phyloP scores from a whole-genome alignment of 768 basidiomycete species.

The Auriscalpium vulgare region DNA sequence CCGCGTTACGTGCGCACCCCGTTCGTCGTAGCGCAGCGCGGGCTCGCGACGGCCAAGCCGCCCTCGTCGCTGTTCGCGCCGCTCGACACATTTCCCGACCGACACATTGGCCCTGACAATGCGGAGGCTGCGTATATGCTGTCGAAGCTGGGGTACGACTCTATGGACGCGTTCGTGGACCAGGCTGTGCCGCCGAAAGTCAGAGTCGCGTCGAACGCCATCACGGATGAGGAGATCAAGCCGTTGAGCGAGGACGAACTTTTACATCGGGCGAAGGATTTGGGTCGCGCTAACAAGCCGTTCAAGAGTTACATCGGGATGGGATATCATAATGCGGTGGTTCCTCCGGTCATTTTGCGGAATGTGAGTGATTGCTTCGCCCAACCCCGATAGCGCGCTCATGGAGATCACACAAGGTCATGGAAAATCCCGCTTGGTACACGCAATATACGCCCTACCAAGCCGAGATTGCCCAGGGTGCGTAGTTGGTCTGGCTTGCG shows the following conservation, averaged over 20 bases:
- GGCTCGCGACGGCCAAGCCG: constrained; percentile 54
- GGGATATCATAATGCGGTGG: constrained; percentile 94
- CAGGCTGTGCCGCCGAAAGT: constrained; percentile 80
- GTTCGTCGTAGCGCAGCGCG: constrained; percentile 22
- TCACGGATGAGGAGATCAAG: constrained; percentile 64
- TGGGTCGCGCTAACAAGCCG: constrained; percentile 73
- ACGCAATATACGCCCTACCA: constrained; percentile 95
- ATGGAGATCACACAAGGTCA: constrained; percentile 38
- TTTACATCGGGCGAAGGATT: constrained; percentile 58
- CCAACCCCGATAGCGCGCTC: neutral
- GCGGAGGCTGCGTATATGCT: constrained; percentile 82
- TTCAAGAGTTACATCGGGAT: constrained; percentile 96
- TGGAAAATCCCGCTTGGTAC: constrained; percentile 98
- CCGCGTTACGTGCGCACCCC: constrained; percentile 14
- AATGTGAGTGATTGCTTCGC: constrained; percentile 46
- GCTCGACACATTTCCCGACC: constrained; percentile 81
- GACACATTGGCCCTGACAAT: constrained; percentile 90
- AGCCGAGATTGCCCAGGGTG: constrained; percentile 97
- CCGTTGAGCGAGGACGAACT: constrained; percentile 85
- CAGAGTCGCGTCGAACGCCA: constrained; percentile 50
- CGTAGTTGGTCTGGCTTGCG: constrained; percentile 7
- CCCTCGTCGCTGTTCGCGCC: constrained; percentile 68
- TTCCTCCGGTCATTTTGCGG: constrained; percentile 91
- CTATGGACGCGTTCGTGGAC: constrained; percentile 82
- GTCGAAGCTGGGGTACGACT: constrained; percentile 68